Conservation (phyloP, 2,329 filamentous ascomycete species). For the Sphaceloma murrayae region DNA sequence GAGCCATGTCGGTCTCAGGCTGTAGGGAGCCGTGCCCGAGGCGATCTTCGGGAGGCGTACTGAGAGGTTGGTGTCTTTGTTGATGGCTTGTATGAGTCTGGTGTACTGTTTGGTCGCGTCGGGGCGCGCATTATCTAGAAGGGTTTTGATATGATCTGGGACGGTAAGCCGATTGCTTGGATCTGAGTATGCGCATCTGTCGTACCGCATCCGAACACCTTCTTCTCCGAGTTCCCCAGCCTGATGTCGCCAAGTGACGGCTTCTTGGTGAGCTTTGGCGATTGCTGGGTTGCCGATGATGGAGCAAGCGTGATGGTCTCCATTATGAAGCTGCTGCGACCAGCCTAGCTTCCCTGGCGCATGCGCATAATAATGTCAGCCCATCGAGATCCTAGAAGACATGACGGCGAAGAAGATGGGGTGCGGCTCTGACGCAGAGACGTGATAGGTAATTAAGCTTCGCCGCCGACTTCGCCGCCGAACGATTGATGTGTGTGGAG, state of each 20-base stretch:
- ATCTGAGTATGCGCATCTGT: neutral
- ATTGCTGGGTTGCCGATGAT: constrained; percentile 33
- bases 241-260: constrained; percentile 20
- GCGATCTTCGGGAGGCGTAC: constrained; percentile 53
- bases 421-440: constrained; percentile 8
- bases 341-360: neutral
- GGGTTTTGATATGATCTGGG: constrained; percentile 61
- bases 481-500: neutral
- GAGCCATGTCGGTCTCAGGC: constrained; percentile 42
- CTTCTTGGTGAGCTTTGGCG: constrained; percentile 35
- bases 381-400: too few species aligned
- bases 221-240: constrained; percentile 13
- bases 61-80: constrained; percentile 59
- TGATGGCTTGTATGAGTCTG: constrained; percentile 59
- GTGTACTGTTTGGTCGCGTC: constrained; percentile 64
- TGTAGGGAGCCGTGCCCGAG: constrained; percentile 21
- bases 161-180: constrained; percentile 17
- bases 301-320: constrained; percentile 33
- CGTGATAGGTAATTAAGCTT: too few species aligned
- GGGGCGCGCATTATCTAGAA: constrained; percentile 59
- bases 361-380: too few species aligned
- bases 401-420: neutral
- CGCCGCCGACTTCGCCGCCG: neutral
- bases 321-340: constrained; percentile 24
- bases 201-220: constrained; percentile 35